These are phyloP conservation scores for Corchorus olitorius DNA, from an alignment of 345 rosid species.

Conservation along the genomic window DNA sequence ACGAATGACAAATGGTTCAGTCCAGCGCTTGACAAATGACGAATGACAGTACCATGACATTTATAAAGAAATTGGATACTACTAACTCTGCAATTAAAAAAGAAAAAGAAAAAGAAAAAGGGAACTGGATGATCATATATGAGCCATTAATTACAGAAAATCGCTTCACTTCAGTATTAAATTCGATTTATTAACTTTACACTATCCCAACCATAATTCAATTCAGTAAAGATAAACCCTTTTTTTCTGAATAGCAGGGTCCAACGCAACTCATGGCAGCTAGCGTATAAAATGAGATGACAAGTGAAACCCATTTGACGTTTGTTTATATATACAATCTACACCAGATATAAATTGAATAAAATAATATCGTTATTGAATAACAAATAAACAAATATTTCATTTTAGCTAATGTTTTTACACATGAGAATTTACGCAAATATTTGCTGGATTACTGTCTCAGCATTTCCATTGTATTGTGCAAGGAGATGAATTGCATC, in stretches of 20 bases:
- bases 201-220: neutral
- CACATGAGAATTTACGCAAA: slow-evolving; percentile 38
- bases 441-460: slow-evolving; percentile 81
- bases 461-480: slow-evolving; percentile 84
- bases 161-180: too few relatives aligned
- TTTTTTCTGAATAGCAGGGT: too few relatives aligned
- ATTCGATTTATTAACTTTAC: neutral
- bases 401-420: neutral
- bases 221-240: neutral
- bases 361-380: neutral
- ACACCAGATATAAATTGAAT: neutral
- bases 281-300: too few relatives aligned
- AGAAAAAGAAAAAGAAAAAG: too few relatives aligned
- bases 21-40: too few relatives aligned
- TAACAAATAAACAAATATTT: neutral
- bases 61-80: too few relatives aligned
- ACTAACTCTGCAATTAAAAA: too few relatives aligned
- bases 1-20: too few relatives aligned
- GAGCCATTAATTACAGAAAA: too few relatives aligned
- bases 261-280: neutral
- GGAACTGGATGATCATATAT: too few relatives aligned
- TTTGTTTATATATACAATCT: neutral
- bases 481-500: slow-evolving; percentile 93
- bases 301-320: neutral
- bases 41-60: too few relatives aligned